A percentile compares a stretch with the other conserved stretches of the same genome.
phyloP scores from a whole-genome alignment of 129 eudicot species.

The Saussurea involucrata region DNA sequence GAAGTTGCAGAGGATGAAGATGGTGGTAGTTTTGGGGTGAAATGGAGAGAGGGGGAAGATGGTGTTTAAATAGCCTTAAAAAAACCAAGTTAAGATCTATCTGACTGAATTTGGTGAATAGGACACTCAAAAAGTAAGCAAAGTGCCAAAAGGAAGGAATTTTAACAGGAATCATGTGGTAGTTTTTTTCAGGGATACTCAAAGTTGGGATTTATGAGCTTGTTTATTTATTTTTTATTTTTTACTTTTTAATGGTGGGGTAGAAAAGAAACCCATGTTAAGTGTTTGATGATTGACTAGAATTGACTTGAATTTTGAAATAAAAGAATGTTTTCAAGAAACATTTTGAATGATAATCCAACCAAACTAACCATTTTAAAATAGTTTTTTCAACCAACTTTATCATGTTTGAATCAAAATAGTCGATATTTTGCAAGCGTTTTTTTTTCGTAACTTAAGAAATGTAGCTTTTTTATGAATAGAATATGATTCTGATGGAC shows the following conservation, averaged over 20 bases:
- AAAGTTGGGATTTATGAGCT: not conserved
- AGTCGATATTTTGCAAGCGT: not conserved
- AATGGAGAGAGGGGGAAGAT: constrained; percentile 6
- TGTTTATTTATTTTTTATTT: not conserved
- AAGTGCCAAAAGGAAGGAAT: constrained; percentile 55
- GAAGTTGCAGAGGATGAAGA: constrained; percentile 11
- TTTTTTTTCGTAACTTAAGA: too few species aligned
- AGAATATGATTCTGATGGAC: too few species aligned
- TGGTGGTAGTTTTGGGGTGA: not conserved
- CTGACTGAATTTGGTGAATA: not conserved
- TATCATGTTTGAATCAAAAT: too few species aligned
- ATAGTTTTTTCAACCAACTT: too few species aligned
- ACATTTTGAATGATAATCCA: too few species aligned
- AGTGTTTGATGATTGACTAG: not conserved
- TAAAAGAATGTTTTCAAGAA: not conserved
- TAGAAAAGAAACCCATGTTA: constrained; percentile 4
- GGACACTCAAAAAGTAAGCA: constrained; percentile 50
- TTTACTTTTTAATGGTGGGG: not conserved
- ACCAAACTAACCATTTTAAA: too few species aligned
- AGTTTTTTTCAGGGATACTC: not conserved
- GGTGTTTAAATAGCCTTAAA: constrained; percentile 32
- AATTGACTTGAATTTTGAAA: not conserved
- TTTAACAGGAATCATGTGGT: not conserved
- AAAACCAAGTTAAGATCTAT: constrained; percentile 28
- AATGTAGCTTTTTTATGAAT: too few species aligned